A percentile compares a stretch with the other conserved stretches of the same genome.
phyloP scores from a whole-genome alignment of 768 basidiomycete genomes.

The Termitomyces heimii region DNA sequence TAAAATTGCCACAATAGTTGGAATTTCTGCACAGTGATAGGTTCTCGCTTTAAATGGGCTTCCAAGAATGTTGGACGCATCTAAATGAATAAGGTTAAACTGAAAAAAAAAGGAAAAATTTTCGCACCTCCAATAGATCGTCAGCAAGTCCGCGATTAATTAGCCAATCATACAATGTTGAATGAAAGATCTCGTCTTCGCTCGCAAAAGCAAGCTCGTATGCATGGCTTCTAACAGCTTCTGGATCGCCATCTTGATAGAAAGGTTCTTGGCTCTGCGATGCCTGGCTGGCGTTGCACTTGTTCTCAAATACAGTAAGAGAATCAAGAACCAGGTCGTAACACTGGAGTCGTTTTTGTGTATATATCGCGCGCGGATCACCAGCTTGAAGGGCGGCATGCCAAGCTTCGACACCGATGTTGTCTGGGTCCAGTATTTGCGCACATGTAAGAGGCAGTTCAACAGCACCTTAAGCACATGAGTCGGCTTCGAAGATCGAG shows the following conservation, averaged over 20 bases:
- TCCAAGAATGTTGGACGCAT: constrained; percentile 87
- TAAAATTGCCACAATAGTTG: constrained; percentile 97
- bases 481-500: neutral
- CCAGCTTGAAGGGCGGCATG: constrained; percentile 47
- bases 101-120: neutral
- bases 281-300: constrained; percentile 26
- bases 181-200: constrained; percentile 92
- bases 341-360: constrained; percentile 60
- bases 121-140: constrained; percentile 79
- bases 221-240: constrained; percentile 74
- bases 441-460: constrained; percentile 85
- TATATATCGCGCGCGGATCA: constrained; percentile 54
- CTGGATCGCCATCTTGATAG: constrained; percentile 43
- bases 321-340: constrained; percentile 85
- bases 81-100: constrained; percentile 29
- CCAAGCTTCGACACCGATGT: constrained; percentile 75
- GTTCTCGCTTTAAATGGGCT: constrained; percentile 78
- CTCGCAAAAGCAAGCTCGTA: constrained; percentile 82
- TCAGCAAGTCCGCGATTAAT: constrained; percentile 76
- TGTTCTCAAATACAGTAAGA: constrained; percentile 73
- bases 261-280: constrained; percentile 14
- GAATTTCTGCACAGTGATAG: constrained; percentile 71
- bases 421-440: constrained; percentile 67
- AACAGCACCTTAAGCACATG: constrained; percentile 57
- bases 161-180: constrained; percentile 91